Conservation (phyloP, 306 rosid genomes). For the Begonia masoniana region DNA sequence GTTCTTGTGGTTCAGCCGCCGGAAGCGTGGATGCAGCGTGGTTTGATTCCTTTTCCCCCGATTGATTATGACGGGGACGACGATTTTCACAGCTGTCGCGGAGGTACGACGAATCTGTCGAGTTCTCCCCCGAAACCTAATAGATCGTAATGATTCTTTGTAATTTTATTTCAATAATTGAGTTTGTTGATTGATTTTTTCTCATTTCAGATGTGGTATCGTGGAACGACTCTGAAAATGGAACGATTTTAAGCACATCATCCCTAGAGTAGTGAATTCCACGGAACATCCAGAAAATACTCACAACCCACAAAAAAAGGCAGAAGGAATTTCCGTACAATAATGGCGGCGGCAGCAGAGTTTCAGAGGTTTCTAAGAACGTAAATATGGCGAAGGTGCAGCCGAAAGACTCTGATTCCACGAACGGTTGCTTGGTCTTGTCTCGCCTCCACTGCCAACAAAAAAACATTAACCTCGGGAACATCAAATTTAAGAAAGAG, state of each 20-base stretch:
- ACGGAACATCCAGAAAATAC: constrained; percentile 10
- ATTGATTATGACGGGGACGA: constrained; percentile 83
- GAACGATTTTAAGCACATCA: constrained; percentile 28
- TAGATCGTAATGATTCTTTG: background rate
- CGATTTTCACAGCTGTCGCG: constrained; percentile 74
- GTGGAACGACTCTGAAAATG: constrained; percentile 26
- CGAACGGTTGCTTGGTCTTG: constrained; percentile 58
- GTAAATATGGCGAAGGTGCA: background rate
- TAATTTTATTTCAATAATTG: background rate
- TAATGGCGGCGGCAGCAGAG: background rate
- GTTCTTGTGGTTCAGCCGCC: constrained; percentile 4
- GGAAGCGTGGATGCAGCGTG: constrained; percentile 48
- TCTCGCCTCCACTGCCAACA: constrained; percentile 43
- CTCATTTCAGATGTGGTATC: constrained; percentile 30
- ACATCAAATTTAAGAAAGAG: constrained; percentile 36
- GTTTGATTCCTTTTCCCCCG: constrained; percentile 65
- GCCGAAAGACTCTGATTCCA: constrained; percentile 14
- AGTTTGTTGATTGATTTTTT: background rate
- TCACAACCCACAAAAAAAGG: background rate
- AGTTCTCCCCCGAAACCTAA: no score
- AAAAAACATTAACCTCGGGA: constrained; percentile 41
- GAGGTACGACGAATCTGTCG: constrained; percentile 29
- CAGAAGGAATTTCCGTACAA: constrained; percentile 15
- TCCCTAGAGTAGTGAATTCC: constrained; percentile 21
- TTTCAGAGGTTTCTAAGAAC: background rate